Conservation (phyloP, 345 rosid genomes). For the Erodium maritimum region DNA sequence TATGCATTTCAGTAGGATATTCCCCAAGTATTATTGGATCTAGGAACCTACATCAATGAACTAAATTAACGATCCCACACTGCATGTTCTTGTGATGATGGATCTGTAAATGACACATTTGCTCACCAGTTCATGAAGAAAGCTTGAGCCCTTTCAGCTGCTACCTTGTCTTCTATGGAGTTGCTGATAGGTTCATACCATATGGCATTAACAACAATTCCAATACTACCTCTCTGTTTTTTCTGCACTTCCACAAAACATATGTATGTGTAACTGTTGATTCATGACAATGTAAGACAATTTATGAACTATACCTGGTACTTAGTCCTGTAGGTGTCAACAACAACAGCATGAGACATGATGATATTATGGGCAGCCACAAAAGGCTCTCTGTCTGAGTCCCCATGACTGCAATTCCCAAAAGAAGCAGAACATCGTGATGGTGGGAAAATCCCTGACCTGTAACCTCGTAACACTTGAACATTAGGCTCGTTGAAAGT, state of each 20-base stretch:
- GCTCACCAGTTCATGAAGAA: conserved; percentile 53
- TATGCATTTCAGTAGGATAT: conserved; percentile 47
- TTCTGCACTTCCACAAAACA: conserved; percentile 17
- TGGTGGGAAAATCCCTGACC: conserved; percentile 46
- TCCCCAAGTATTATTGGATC: conserved; percentile 48
- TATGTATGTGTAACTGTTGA: neutral
- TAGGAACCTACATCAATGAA: conserved; percentile 35
- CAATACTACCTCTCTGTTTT: conserved; percentile 45
- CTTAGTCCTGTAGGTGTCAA: conserved; percentile 27
- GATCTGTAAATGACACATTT: neutral
- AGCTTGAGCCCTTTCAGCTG: conserved; percentile 50
- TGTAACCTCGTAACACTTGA: conserved; percentile 31
- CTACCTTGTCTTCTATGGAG: conserved; percentile 34
- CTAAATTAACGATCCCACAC: neutral
- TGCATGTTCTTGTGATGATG: neutral
- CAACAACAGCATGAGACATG: conserved; percentile 50
- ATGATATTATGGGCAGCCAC: conserved; percentile 55
- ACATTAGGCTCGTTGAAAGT: conserved; percentile 36
- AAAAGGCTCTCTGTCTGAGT: conserved; percentile 43
- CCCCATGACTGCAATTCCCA: conserved; percentile 41
- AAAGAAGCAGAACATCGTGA: conserved; percentile 44
- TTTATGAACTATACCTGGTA: too few relatives aligned
- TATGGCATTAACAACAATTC: conserved; percentile 39
- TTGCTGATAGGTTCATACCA: conserved; percentile 56
- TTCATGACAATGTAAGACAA: too few relatives aligned